Evolutionary conservation across 805 yeast genomes (phyloP), one percentile per base, ranked within the genome.

Genomic region (Teunomyces barrocoloradensis): DNA sequence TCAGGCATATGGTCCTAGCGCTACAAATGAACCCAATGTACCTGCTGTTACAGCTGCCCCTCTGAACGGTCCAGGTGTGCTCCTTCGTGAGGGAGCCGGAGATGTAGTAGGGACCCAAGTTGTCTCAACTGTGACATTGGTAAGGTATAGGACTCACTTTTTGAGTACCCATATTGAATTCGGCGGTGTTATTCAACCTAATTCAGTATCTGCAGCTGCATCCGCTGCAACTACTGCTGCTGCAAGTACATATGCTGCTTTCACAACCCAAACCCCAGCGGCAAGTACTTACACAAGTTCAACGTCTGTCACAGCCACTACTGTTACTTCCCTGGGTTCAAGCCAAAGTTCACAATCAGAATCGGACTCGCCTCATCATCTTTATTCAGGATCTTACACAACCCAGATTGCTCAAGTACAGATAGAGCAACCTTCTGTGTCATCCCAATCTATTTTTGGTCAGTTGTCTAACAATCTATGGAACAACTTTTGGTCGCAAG

Each of bases 401-500:
- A 23, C 40, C 4, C 40, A 37, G 12, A 37, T 37, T 21, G 29
- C 18, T 6, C 17, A 25, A 3, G 40, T 37, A 13, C 27, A n/a
- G 4, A 55, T 60, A 2, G 39, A 50, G 37, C 13, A 46, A 10
- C 60, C 62, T 6, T 42, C 45, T 15, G 53, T 52, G 23, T 48
- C 52, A 20, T 25, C 58, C 1, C 38, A 34, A 4, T 51, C 53
- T 9, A 46, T 53, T 6, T 56, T 54, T 28, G 46, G 41, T 18
- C 28, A 39, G 12, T 36, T 53, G 13, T 37, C 48, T 7, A 28
- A 15, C 20, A 52, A 50, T 29, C 42, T 54, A n/a, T 47, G 51
- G 57, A 28, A 36, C 11, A n/a, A 29, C 17, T 55, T 38, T 47
- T 55, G 58, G 58, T 27, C 42, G 23, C 35, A 44, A 29, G 18